These are phyloP conservation scores for Chaetomium olivaceum DNA, from an alignment of 2,329 filamentous ascomycete genomes.

Conservation along the genomic window DNA sequence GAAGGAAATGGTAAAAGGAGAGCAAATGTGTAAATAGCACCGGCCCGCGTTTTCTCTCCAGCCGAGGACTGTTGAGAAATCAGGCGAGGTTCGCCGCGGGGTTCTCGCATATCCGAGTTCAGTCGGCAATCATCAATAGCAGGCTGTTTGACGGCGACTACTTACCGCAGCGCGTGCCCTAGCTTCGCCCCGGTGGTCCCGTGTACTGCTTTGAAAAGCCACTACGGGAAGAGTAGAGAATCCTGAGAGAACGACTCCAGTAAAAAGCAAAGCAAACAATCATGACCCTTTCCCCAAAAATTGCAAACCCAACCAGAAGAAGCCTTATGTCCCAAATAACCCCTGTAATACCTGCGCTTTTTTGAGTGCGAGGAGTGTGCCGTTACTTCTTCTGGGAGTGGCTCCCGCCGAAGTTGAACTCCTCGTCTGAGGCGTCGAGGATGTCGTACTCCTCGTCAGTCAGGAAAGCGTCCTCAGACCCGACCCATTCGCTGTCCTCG, in stretches of 20 bases:
- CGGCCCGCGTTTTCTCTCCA: background rate
- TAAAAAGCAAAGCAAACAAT: background rate
- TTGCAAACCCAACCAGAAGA: conserved; percentile 12
- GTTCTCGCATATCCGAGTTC: background rate
- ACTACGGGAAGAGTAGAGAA: background rate
- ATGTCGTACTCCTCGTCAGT: conserved; percentile 99
- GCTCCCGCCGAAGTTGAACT: conserved; percentile 59
- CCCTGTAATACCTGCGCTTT: background rate
- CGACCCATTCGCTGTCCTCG: conserved; percentile 62
- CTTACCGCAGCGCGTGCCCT: background rate
- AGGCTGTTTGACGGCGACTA: background rate
- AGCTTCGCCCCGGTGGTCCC: background rate
- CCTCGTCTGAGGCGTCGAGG: conserved; percentile 90
- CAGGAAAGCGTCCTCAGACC: conserved; percentile 72
- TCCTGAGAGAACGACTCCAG: background rate
- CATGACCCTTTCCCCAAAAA: conserved; percentile 11
- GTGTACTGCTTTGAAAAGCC: conserved; percentile 14
- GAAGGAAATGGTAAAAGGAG: conserved; percentile 7
- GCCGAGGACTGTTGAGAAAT: background rate
- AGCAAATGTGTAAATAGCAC: background rate
- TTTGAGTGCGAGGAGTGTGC: background rate
- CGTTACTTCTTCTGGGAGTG: conserved; percentile 47
- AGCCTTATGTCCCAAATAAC: conserved; percentile 3
- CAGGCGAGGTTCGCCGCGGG: background rate
- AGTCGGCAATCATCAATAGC: too few relatives aligned